Base-by-base conservation (phyloP, 768 basidiomycete genomes). In the Leccinum variicolor region DNA sequence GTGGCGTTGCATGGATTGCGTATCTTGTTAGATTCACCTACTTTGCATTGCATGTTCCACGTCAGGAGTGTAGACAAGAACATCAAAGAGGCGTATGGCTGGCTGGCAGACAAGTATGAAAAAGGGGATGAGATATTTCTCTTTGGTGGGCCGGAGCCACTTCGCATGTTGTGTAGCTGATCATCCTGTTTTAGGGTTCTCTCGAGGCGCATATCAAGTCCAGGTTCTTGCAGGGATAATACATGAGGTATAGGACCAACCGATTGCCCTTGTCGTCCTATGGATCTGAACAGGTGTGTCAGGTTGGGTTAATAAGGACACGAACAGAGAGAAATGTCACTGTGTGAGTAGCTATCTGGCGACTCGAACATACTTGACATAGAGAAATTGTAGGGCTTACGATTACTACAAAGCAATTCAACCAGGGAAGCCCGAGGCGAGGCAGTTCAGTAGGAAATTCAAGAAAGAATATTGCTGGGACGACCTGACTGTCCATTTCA, bases 401-500 rank as follows among this genome's bases (percentile, higher is more conserved):
- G n/a, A 31, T 50, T 17, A 50, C 13, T 50, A 29, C 17, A 15
- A 29, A 28, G 48, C 28, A 2, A 29, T 50, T 31, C 28, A 11
- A 1, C 26, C 48, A n/a, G 48, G 48, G n/a, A n/a, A 29, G 8
- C 48, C 28, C 4, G 48, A 31, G 11, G 48, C 48, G 11, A 26
- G 48, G 28, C n/a, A 19, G 4, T 6, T 15, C 9, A 9, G 28
- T 13, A 50, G 48, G 13, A 29, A 50, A 29, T 50, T 50, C 28
- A 50, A 50, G 48, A 19, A 19, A 7, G 6, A 8, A n/a, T 50
- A 1, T 19, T 50, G 28, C n/a, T 50, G 48, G 48, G 7, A 29
- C 4, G 46, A 48, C 25, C 46, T 48, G 23, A 15, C 23, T 10
- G 25, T 48, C 8, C 46, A 48, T 10, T 81, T 81, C 51, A 66